Percentiles rank a stretch among this genome's conserved stretches.
phyloP scores from a whole-genome alignment of 805 yeast genomes.

The Saccharomycopsis olivae region DNA sequence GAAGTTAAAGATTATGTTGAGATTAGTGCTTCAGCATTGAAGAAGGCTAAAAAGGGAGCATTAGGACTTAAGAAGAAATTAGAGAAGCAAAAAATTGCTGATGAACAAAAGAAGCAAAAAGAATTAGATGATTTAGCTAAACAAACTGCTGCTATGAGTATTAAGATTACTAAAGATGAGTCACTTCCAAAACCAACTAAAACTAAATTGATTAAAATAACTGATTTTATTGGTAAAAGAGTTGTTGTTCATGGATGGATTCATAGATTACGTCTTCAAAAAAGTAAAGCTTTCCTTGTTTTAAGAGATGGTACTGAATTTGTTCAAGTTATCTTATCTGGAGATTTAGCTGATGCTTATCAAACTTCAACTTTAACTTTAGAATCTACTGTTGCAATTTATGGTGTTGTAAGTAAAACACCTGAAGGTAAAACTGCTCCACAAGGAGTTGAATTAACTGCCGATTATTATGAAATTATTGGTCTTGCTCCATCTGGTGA shows the following conservation, averaged over 20 bases:
- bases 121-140: slow-evolving; percentile 66
- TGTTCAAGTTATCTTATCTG: slow-evolving; percentile 77
- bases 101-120: slow-evolving; percentile 39
- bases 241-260: slow-evolving; percentile 88
- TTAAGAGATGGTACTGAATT: slow-evolving; percentile 93
- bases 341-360: slow-evolving; percentile 87
- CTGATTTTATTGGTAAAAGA: slow-evolving; percentile 52
- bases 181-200: slow-evolving; percentile 59
- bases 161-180: slow-evolving; percentile 61
- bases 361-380: slow-evolving; percentile 76
- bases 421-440: slow-evolving; percentile 98
- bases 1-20: slow-evolving; percentile 55
- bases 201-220: slow-evolving; percentile 52
- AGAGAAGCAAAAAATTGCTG: slow-evolving; percentile 42
- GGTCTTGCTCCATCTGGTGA: slow-evolving; percentile 97
- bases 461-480: slow-evolving; percentile 78
- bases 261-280: slow-evolving; percentile 87
- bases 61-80: slow-evolving; percentile 76
- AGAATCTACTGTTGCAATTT: slow-evolving; percentile 74
- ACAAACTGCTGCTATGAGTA: slow-evolving; percentile 70
- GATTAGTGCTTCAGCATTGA: slow-evolving; percentile 82
- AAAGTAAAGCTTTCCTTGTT: slow-evolving; percentile 83
- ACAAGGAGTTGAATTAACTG: slow-evolving; percentile 90
- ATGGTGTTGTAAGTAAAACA: slow-evolving; percentile 70
- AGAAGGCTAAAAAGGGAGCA: slow-evolving; percentile 93